Evolutionary conservation across 441 rosid species (phyloP).

Genomic region (Pelargonium australe): DNA sequence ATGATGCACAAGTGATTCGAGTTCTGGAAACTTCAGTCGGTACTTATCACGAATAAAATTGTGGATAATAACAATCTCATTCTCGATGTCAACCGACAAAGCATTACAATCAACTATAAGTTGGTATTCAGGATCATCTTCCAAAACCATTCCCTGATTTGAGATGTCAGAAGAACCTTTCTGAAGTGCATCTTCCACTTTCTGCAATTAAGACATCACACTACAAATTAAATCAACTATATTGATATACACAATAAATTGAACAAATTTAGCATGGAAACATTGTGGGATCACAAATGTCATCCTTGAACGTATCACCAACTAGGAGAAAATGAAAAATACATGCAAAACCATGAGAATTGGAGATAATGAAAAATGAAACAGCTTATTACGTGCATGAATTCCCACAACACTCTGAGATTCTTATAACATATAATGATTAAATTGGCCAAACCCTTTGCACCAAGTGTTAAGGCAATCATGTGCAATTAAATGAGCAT

Average conservation of each 20-base stretch:
- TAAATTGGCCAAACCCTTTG: not conserved
- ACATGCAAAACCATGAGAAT: not conserved
- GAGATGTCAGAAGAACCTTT: constrained; percentile 46
- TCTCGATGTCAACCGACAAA: constrained; percentile 78
- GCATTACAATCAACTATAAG: constrained; percentile 86
- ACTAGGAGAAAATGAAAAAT: not conserved
- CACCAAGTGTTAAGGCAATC: not conserved
- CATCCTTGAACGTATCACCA: too few species aligned
- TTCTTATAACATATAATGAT: not conserved
- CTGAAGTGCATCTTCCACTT: constrained; percentile 70
- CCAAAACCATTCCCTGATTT: constrained; percentile 56
- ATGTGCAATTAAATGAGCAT: too few species aligned
- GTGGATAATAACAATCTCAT: constrained; percentile 77
- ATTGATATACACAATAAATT: not conserved
- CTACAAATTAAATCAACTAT: not conserved
- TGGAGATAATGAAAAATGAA: not conserved
- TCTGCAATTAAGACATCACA: constrained; percentile 34
- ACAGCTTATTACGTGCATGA: not conserved
- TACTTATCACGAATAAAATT: constrained; percentile 85
- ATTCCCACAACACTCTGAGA: not conserved
- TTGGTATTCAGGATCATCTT: constrained; percentile 89
- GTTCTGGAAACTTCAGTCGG: constrained; percentile 77
- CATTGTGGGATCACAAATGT: too few species aligned
- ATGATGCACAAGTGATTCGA: constrained; percentile 75
- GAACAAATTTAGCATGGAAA: not conserved